Evolutionary conservation across 2,329 filamentous ascomycete species (phyloP).

Genomic region (Microdochium trichocladiopsis): DNA sequence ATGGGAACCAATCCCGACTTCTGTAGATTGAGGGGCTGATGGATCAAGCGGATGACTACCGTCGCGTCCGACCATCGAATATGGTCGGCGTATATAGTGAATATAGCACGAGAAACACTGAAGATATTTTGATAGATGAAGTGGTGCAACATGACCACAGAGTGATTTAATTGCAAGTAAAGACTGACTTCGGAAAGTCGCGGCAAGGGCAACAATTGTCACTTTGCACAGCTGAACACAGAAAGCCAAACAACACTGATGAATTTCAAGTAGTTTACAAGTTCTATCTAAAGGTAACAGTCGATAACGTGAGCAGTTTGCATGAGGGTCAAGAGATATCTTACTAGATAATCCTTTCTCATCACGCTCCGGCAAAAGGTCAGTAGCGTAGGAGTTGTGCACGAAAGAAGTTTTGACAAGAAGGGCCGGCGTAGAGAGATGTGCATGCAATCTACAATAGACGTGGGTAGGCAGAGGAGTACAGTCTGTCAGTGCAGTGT

Average conservation of each 20-base stretch:
- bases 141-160: too few relatives aligned
- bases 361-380: neutral
- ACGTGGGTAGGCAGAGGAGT: neutral
- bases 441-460: neutral
- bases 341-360: neutral
- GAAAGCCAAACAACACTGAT: too few relatives aligned
- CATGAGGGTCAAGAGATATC: neutral
- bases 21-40: slow-evolving; percentile 19
- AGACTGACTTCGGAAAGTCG: too few relatives aligned
- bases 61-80: slow-evolving; percentile 2
- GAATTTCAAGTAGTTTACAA: too few relatives aligned
- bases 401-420: neutral
- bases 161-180: too few relatives aligned
- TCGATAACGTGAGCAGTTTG: neutral
- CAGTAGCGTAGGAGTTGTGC: neutral
- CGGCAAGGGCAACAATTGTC: too few relatives aligned
- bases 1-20: neutral
- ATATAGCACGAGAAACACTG: neutral
- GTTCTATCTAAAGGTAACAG: neutral
- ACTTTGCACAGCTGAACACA: too few relatives aligned
- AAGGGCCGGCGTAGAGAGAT: neutral
- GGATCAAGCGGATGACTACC: slow-evolving; percentile 20
- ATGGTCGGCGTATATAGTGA: neutral
- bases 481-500: neutral
- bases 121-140: too few relatives aligned